Evolutionary conservation across 164 flowering plant species (phyloP), one percentile per base, ranked within the genome.

Genomic region (Sedum album): DNA sequence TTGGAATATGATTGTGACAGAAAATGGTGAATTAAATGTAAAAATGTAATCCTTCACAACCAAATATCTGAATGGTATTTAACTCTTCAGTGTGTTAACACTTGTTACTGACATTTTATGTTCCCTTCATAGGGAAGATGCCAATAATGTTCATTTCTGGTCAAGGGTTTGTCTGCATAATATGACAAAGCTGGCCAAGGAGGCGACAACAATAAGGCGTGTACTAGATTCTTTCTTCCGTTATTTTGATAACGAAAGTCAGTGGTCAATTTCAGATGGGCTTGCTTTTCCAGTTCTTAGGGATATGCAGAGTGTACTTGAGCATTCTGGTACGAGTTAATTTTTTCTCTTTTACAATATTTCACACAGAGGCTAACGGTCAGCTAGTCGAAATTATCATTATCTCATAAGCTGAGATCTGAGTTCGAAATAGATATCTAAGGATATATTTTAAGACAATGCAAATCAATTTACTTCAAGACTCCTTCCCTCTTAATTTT

Each of bases 101-200:
- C 6, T 36, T 25, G 46, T 65, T 18, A 17, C 41, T 63, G 31
- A 55, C 39, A 33, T 65, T 66, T 60, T 11, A 61, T 61, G 66
- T 68, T 74, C 65, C 68, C 71, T 70, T 33, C 17, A 20, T 82
- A 95, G 98, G 70, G 93, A 88, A 74, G 94, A 90, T 77, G 78
- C 86, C 74, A 76, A 81, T 71, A 82, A 82, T 66, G 90, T 96
- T 11, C 57, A 73, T 71, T 85, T 92, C 72, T 95, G 99, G 99
- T 88, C 97, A 28, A 82, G 84, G 74, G 87, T 88, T 71, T 92
- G 96, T 80, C 73, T 95, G 68, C 82, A 85, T 65, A 92, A 89
- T 79, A 95, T 95, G 96, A 94, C 94, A 62, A 86, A 78, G 81
- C 79, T 88, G 26, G 97, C 91, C 60, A 92, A 85, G 84, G 99